A percentile compares a stretch with the other conserved stretches of the same genome.
phyloP scores from a whole-genome alignment of 2,329 filamentous ascomycete species.

The Talaromyces sp. region DNA sequence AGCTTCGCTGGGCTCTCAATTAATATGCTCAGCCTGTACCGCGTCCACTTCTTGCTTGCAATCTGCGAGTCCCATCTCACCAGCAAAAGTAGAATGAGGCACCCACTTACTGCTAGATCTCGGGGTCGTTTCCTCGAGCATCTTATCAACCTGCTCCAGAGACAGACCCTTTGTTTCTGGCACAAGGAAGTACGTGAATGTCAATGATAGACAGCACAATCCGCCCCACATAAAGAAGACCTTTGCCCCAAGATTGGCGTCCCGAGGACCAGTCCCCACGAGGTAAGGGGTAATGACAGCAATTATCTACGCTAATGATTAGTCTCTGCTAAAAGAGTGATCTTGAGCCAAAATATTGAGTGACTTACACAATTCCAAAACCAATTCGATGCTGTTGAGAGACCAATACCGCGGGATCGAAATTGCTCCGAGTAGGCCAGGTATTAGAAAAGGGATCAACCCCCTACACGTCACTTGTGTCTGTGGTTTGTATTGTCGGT shows the following conservation, averaged over 20 bases:
- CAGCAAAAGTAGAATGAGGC: no score
- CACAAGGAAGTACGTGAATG: conserved; percentile 61
- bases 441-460: no score
- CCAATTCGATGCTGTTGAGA: conserved; percentile 49
- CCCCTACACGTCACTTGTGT: no score
- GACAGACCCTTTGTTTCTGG: conserved; percentile 84
- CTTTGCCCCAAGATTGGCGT: conserved; percentile 59
- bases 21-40: no score
- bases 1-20: no score
- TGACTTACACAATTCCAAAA: conserved; percentile 68
- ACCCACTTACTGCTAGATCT: no score
- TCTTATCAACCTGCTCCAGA: conserved; percentile 76
- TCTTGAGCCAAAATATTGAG: no score
- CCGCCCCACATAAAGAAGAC: conserved; percentile 58
- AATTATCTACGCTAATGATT: conserved; percentile 58
- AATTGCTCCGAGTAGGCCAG: no score
- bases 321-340: no score
- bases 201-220: conserved; percentile 50
- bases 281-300: conserved; percentile 62
- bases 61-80: not conserved
- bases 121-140: conserved; percentile 37
- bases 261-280: conserved; percentile 61
- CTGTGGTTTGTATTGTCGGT: no score
- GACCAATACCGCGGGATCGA: no score
- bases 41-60: no score